Evolutionary conservation across 1,139 yeast species (phyloP).

Genomic region (Arxiozyma bovina): DNA sequence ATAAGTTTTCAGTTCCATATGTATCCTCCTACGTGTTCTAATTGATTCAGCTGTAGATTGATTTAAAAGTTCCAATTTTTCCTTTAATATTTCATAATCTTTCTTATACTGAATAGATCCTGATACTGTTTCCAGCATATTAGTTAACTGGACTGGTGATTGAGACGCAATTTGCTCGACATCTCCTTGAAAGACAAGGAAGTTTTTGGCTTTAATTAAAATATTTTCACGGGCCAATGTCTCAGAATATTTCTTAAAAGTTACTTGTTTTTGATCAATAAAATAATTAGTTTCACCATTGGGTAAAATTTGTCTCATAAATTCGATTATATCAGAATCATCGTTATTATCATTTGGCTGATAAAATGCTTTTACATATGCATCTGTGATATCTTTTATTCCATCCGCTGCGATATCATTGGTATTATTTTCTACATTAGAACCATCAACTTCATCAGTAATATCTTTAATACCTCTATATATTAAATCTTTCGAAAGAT

Average conservation of each 20-base stretch:
- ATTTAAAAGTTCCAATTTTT: conserved; percentile 58
- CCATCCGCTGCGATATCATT: not conserved
- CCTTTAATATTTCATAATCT: conserved; percentile 62
- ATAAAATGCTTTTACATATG: conserved; percentile 77
- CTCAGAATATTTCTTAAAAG: conserved; percentile 56
- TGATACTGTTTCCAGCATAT: conserved; percentile 69
- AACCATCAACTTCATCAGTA: conserved; percentile 12
- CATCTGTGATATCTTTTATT: conserved; percentile 38
- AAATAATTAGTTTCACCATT: conserved; percentile 62
- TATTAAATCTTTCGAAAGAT: conserved; percentile 63
- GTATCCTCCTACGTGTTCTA: conserved; percentile 62
- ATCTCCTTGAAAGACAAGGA: conserved; percentile 93
- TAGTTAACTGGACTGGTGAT: conserved; percentile 66
- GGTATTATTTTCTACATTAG: conserved; percentile 18
- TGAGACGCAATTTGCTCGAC: conserved; percentile 91
- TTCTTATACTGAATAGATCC: conserved; percentile 63
- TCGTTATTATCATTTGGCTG: conserved; percentile 45
- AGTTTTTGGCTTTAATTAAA: conserved; percentile 80
- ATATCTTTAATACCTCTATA: conserved; percentile 55
- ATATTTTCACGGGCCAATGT: conserved; percentile 74
- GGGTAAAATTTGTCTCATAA: conserved; percentile 41
- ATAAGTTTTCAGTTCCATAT: conserved; percentile 71
- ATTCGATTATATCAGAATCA: conserved; percentile 37
- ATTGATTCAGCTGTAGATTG: conserved; percentile 58
- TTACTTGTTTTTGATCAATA: conserved; percentile 54